These are phyloP conservation scores for Tylopilus sp. DNA, from an alignment of 1,284 basidiomycete species.

Conservation along the genomic window DNA sequence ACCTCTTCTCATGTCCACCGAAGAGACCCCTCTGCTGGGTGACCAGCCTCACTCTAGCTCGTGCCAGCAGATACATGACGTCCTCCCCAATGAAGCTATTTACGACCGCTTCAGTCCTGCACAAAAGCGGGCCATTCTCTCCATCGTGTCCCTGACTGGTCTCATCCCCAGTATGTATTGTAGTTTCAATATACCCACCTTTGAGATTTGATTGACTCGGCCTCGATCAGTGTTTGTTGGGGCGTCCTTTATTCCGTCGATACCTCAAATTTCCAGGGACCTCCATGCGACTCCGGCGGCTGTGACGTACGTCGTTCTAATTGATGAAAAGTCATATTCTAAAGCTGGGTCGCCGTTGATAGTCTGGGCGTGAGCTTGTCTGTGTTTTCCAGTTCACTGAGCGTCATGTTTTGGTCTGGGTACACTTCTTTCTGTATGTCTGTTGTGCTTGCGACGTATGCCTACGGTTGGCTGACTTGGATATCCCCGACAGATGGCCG, in stretches of 20 bases:
- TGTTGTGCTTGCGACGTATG: background rate
- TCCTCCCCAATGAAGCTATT: slow-evolving; percentile 36
- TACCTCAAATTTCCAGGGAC: slow-evolving; percentile 56
- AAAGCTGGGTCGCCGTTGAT: background rate
- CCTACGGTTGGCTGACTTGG: background rate
- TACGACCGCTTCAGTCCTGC: slow-evolving; percentile 53
- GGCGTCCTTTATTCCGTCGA: slow-evolving; percentile 58
- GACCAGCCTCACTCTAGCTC: slow-evolving; percentile 11
- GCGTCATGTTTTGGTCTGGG: slow-evolving; percentile 39
- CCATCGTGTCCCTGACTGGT: slow-evolving; percentile 49
- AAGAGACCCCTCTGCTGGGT: slow-evolving; percentile 32
- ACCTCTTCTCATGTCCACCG: slow-evolving; percentile 27
- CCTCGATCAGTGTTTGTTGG: slow-evolving; percentile 53
- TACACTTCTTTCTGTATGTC: slow-evolving; percentile 43
- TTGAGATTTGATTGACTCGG: background rate
- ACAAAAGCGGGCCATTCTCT: slow-evolving; percentile 52
- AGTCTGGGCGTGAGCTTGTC: slow-evolving; percentile 43
- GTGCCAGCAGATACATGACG: background rate
- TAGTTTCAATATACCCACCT: background rate
- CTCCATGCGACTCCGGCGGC: slow-evolving; percentile 49
- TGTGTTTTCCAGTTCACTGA: slow-evolving; percentile 34
- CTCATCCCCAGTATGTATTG: slow-evolving; percentile 35
- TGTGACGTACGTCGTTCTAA: slow-evolving; percentile 49
- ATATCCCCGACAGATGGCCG: slow-evolving; percentile 49
- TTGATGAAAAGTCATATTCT: background rate